phyloP scores from a whole-genome alignment of 2,329 filamentous ascomycete species.

The Elsinoe arachidis region DNA sequence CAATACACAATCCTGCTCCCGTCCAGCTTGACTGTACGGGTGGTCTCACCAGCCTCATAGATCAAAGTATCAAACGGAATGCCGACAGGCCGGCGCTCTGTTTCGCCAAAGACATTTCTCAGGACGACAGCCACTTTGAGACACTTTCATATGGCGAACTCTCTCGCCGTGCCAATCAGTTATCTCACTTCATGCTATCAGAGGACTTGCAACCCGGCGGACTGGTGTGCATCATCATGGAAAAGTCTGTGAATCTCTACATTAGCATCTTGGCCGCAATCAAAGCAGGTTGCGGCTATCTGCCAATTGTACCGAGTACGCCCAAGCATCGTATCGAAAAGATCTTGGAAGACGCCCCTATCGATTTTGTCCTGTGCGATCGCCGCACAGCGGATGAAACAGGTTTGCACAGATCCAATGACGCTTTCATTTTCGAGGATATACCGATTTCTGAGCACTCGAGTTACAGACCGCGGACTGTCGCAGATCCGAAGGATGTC shows the following conservation, averaged over 20 bases:
- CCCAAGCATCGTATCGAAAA: constrained; percentile 51
- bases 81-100: constrained; percentile 54
- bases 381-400: constrained; percentile 14
- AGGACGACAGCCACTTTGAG: constrained; percentile 27
- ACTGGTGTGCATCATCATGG: constrained; percentile 65
- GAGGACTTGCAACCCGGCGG: constrained; percentile 43
- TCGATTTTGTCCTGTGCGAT: constrained; percentile 41
- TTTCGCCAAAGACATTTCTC: constrained; percentile 46
- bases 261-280: constrained; percentile 63
- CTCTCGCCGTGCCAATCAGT: constrained; percentile 53
- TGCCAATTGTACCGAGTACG: constrained; percentile 69
- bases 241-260: constrained; percentile 68
- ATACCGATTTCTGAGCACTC: constrained; percentile 27
- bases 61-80: constrained; percentile 39
- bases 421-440: constrained; percentile 24
- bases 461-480: constrained; percentile 31
- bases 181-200: constrained; percentile 50
- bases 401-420: constrained; percentile 12
- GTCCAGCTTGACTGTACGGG: constrained; percentile 17
- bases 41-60: constrained; percentile 41
- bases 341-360: constrained; percentile 54
- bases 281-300: constrained; percentile 68
- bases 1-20: constrained; percentile 35
- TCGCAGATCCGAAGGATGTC: constrained; percentile 41
- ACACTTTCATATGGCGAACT: constrained; percentile 56